These are phyloP conservation scores for Clonostachys chloroleuca DNA, from an alignment of 2,329 filamentous ascomycete genomes.

Conservation along the genomic window DNA sequence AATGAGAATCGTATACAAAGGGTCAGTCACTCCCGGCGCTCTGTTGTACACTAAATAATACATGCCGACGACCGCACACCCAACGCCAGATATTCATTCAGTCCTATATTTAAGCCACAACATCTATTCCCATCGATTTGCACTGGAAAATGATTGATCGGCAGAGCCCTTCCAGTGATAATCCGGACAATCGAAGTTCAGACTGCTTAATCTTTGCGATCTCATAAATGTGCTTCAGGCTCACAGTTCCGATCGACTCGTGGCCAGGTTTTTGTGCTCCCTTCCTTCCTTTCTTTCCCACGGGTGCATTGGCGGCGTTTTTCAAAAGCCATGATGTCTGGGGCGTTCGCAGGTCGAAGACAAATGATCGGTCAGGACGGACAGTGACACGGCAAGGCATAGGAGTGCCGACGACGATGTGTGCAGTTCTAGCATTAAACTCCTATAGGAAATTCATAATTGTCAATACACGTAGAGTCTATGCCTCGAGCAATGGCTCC, in stretches of 20 bases:
- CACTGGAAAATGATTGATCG: constrained; percentile 71
- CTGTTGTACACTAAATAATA: neutral
- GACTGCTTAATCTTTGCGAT: constrained; percentile 94
- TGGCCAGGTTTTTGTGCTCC: constrained; percentile 72
- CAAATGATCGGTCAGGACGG: constrained; percentile 87
- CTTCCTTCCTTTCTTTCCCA: constrained; percentile 69
- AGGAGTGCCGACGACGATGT: constrained; percentile 78
- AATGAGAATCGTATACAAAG: neutral
- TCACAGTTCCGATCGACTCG: constrained; percentile 79
- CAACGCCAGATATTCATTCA: neutral
- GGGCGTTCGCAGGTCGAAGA: constrained; percentile 89
- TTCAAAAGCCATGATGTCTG: constrained; percentile 90
- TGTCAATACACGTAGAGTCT: no score
- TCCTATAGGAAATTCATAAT: constrained; percentile 53
- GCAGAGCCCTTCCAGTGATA: constrained; percentile 67
- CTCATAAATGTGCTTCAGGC: constrained; percentile 93
- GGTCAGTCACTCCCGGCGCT: neutral
- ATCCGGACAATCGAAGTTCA: constrained; percentile 68
- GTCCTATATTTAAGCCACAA: constrained; percentile 49
- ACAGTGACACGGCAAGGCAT: constrained; percentile 89
- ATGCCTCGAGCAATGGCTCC: no score
- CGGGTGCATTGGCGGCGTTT: constrained; percentile 71
- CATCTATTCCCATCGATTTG: constrained; percentile 69
- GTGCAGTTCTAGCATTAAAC: constrained; percentile 91
- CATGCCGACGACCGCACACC: neutral